Base-by-base conservation (phyloP, 768 basidiomycete species). In the Gymnopilus junonius region DNA sequence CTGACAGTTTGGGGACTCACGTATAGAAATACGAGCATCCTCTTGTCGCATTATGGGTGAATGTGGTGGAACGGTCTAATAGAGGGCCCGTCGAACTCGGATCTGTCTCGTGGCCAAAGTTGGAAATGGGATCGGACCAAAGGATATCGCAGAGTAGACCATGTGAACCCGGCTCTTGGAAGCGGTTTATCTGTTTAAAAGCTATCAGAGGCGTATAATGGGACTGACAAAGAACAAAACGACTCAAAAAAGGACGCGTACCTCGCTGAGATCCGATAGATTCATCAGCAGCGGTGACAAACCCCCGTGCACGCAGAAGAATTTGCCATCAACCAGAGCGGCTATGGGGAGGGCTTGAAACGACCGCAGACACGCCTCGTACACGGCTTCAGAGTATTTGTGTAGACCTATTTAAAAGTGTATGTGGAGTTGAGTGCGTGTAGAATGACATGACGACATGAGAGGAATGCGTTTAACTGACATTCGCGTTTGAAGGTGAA, bases 401-500 rank as follows among this genome's bases (percentile, higher is more conserved):
- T 95, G 95, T 64, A 94, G 83, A 74, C 93, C 93, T 95, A 23
- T 5, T 23, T 54, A 34, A 34, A 35, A 23, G 45, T 55, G 15
- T 15, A 10, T 4, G n/a, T 29, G 42, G 43, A 57, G 34, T 48
- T 42, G 34, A 40, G 11, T 60, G 48, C 11, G 27, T 48, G 27
- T 51, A 29, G 48, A 46, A 48, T 7, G 21, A 37, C 54, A 40
- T 59, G 63, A 65, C 5, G 32, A 55, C 57, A 59, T 23, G 43
- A 45, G 8, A 58, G 61, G 23, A 34, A 51, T 27, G 67, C 32
- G 50, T 31, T 20, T 32, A 32, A 76, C 89, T 77, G 69, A 96
- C 91, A 92, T 90, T 99, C 97, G 65, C 94, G 90, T 80, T 95
- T 96, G 82, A 99, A 99, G 8, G 97, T 98, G 73, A 98, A 98